Evolutionary conservation across 257 asterid species (phyloP).

Genomic region (Apocynum venetum): DNA sequence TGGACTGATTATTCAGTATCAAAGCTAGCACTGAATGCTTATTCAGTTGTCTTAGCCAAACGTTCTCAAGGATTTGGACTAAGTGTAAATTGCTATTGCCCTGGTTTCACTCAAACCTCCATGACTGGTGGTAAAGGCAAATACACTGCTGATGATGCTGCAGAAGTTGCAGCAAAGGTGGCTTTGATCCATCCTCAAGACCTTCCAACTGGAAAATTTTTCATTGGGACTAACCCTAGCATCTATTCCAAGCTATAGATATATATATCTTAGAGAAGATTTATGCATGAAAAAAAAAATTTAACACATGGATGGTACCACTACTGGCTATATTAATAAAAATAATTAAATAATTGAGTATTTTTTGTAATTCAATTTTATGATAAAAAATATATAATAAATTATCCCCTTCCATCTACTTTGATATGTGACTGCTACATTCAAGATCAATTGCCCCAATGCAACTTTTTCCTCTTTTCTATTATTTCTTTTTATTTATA

Average conservation of each 20-base stretch:
- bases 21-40: conserved; percentile 64
- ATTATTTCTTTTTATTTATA: too few species aligned
- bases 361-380: too few species aligned
- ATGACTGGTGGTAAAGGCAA: conserved; percentile 68
- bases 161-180: conserved; percentile 34
- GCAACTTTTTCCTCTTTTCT: too few species aligned
- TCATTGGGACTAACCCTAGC: conserved; percentile 16
- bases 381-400: too few species aligned
- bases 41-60: conserved; percentile 52
- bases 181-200: conserved; percentile 42
- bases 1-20: conserved; percentile 89
- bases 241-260: conserved; percentile 41
- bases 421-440: too few species aligned
- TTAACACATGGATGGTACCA: too few species aligned
- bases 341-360: too few species aligned
- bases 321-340: too few species aligned
- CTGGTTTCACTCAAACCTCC: conserved; percentile 77
- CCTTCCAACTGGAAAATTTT: conserved; percentile 59
- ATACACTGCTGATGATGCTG: conserved; percentile 47
- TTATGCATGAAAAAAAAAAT: too few species aligned
- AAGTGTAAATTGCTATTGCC: conserved; percentile 70
- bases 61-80: conserved; percentile 28
- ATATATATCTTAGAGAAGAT: too few species aligned
- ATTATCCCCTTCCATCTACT: too few species aligned
- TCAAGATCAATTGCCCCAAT: too few species aligned